Conservation (phyloP, 2,329 filamentous ascomycete genomes). For the Phaeomoniella chlamydospora region DNA sequence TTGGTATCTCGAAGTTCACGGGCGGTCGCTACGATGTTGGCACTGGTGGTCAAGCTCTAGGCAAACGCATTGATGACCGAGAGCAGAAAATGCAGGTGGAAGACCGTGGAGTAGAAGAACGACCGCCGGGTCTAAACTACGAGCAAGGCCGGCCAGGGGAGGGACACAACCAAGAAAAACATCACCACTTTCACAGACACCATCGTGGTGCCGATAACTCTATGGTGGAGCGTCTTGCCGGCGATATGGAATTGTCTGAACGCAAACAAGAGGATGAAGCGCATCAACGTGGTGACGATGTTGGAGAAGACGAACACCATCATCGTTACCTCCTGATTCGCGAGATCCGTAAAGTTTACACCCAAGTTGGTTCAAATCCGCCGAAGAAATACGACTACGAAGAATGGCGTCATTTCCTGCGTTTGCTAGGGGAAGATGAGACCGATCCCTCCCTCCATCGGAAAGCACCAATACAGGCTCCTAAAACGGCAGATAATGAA, state of each 20-base stretch:
- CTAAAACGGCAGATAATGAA: constrained; percentile 3
- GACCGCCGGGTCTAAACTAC: constrained; percentile 10
- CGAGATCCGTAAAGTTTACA: constrained; percentile 23
- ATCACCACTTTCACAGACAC: constrained; percentile 1
- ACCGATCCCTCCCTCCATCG: constrained; percentile 19
- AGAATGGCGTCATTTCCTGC: constrained; percentile 35
- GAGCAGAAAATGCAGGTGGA: constrained; percentile 1
- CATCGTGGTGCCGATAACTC: constrained; percentile 1
- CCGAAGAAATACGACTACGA: constrained; percentile 23
- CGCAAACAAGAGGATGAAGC: constrained; percentile 25
- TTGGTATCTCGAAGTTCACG: constrained; percentile 11
- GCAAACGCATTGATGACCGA: background rate
- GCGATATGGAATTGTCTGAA: constrained; percentile 26
- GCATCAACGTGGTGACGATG: constrained; percentile 23
- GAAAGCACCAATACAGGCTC: constrained; percentile 1
- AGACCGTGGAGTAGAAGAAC: constrained; percentile 4
- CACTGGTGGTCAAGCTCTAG: background rate
- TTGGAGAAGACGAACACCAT: constrained; percentile 22
- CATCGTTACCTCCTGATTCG: constrained; percentile 20
- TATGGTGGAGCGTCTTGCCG: constrained; percentile 17
- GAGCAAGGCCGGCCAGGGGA: constrained; percentile 5
- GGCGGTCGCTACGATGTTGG: constrained; percentile 5
- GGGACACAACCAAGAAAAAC: constrained; percentile 4
- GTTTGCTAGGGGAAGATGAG: constrained; percentile 30
- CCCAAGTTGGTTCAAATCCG: constrained; percentile 16